Conservation (phyloP, 2,329 filamentous ascomycete species). For the Grosmannia penicillata region DNA sequence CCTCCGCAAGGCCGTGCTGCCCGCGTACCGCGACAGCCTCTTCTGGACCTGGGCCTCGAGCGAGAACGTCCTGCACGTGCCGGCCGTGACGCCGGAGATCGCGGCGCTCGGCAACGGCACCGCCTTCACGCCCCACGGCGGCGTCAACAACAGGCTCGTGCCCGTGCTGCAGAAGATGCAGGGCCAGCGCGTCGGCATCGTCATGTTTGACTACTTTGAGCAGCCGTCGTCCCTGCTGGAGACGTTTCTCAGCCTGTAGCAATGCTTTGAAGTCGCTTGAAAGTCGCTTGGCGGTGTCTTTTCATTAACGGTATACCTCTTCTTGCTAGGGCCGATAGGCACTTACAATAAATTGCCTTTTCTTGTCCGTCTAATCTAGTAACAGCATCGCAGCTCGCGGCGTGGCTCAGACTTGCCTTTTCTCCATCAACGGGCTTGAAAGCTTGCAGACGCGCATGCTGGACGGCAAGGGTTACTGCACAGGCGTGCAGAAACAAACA, state of each 20-base stretch:
- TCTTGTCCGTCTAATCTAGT: background rate
- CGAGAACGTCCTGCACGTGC: conserved; percentile 22
- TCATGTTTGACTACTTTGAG: conserved; percentile 37
- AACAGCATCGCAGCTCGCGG: background rate
- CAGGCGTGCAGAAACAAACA: conserved; percentile 28
- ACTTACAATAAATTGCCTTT: background rate
- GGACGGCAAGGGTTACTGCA: conserved; percentile 29
- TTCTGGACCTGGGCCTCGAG: conserved; percentile 33
- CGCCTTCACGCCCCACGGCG: conserved; percentile 20
- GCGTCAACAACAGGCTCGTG: conserved; percentile 28
- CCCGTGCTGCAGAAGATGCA: conserved; percentile 19
- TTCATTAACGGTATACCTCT: too few relatives aligned
- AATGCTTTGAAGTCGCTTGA: too few relatives aligned
- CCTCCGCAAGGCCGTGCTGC: conserved; percentile 21
- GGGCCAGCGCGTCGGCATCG: conserved; percentile 31
- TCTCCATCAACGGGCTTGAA: conserved; percentile 18
- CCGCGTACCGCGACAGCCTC: conserved; percentile 21
- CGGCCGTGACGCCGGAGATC: conserved; percentile 24
- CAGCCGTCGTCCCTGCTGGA: conserved; percentile 24
- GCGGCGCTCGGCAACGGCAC: conserved; percentile 29
- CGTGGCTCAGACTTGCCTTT: conserved; percentile 24
- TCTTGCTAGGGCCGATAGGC: too few relatives aligned
- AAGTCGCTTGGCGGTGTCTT: too few relatives aligned
- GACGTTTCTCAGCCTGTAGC: background rate
- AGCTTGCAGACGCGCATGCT: conserved; percentile 10